These are phyloP conservation scores for Poronia punctata DNA, from an alignment of 495 filamentous ascomycete species.

Conservation along the genomic window DNA sequence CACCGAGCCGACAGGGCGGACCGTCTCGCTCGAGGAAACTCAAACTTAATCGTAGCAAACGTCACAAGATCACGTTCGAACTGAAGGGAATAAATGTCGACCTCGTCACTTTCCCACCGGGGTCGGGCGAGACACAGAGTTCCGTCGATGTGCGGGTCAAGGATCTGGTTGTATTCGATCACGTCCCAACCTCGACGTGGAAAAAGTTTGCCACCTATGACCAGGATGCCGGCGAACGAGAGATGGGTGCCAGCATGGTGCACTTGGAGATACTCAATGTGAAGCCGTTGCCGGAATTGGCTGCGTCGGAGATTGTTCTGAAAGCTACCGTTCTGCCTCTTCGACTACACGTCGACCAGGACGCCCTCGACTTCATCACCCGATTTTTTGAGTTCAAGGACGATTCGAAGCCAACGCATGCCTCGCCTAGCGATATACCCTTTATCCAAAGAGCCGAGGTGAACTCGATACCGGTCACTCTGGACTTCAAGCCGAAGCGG, in stretches of 20 bases:
- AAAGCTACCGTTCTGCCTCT: conserved; percentile 81
- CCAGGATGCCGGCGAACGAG: conserved; percentile 74
- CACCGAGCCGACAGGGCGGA: conserved; percentile 46
- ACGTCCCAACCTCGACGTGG: conserved; percentile 94
- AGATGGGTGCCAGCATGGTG: conserved; percentile 80
- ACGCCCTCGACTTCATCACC: conserved; percentile 94
- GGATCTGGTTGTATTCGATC: conserved; percentile 88
- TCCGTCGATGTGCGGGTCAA: conserved; percentile 75
- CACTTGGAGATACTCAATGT: conserved; percentile 85
- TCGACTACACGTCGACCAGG: conserved; percentile 92
- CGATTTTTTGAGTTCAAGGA: conserved; percentile 98
- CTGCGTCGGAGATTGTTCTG: conserved; percentile 84
- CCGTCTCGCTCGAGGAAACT: conserved; percentile 49
- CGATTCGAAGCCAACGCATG: conserved; percentile 47
- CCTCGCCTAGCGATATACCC: conserved; percentile 61
- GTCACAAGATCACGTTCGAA: conserved; percentile 94
- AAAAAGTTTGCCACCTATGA: conserved; percentile 96
- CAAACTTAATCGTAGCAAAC: conserved; percentile 75
- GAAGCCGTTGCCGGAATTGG: conserved; percentile 70
- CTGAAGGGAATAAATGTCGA: conserved; percentile 81
- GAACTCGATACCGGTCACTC: conserved; percentile 68
- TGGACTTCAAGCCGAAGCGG: conserved; percentile 97
- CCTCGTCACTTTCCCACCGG: conserved; percentile 73
- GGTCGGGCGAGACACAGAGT: conserved; percentile 70
- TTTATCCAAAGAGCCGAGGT: conserved; percentile 90